Evolutionary conservation across 192 early-diverging fungal genomes (phyloP).

Genomic region (Linnemannia exigua): DNA sequence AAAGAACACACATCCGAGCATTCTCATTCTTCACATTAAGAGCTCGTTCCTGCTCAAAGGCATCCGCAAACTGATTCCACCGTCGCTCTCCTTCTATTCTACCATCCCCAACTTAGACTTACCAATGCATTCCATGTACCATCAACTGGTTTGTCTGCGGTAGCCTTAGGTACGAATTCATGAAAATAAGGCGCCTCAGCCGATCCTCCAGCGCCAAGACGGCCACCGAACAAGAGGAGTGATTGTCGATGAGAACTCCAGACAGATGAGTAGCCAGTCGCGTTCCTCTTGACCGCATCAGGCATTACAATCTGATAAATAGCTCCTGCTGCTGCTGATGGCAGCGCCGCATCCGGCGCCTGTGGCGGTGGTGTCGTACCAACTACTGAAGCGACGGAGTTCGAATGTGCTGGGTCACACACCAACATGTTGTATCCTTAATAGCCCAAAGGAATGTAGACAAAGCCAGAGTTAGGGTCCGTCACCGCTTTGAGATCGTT

Average conservation of each 20-base stretch:
- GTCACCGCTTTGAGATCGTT: not conserved
- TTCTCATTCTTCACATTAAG: too few species aligned
- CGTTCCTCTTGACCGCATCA: not conserved
- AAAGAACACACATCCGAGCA: too few species aligned
- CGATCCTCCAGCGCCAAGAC: not conserved
- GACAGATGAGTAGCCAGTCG: not conserved
- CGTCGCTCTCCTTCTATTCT: too few species aligned
- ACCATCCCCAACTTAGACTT: not conserved
- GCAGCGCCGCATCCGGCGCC: not conserved
- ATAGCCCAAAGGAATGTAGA: not conserved
- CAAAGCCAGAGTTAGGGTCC: not conserved
- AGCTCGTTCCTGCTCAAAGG: too few species aligned
- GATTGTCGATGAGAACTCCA: not conserved
- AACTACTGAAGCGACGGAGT: not conserved
- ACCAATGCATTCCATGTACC: not conserved
- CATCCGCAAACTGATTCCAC: too few species aligned
- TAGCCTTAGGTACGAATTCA: not conserved
- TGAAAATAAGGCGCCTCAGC: not conserved
- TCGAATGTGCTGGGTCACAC: not conserved
- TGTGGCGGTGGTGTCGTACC: not conserved
- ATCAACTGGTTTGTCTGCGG: too few species aligned
- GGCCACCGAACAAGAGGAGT: not conserved
- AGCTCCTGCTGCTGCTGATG: not conserved
- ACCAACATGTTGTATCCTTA: not conserved
- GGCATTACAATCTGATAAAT: not conserved